Base-by-base conservation (phyloP, 2,329 filamentous ascomycete genomes). In the Bretziella fagacearum region DNA sequence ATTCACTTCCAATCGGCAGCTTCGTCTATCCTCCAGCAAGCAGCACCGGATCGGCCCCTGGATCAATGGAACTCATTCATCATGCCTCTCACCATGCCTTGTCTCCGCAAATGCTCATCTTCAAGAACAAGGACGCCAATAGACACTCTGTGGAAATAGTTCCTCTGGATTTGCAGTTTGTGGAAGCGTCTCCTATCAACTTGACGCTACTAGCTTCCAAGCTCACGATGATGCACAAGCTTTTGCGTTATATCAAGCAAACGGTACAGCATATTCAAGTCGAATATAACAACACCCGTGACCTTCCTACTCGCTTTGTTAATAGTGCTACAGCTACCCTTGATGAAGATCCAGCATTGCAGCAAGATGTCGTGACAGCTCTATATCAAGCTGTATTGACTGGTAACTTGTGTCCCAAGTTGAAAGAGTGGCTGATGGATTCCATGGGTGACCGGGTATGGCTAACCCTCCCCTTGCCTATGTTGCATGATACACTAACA, bases 401-500 rank as follows among this genome's bases (percentile, higher is more conserved):
- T 0, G 87, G 87, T 0, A 76, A 91, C 56, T 85, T 82, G 22
- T 77, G 81, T 45, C 72, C 75, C 7, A 72, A 76, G 17, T 68
- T 96, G 46, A 79, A 77, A 50, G 86, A 95, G 58, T 98, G 93
- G 81, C 69, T 98, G 1, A 75, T 87, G 3, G 85, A 94, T 56
- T 81, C 82, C 53, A 65, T 95, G 25, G 75, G 77, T 6, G 84
- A 93, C 57, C 69, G 84, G 52, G 84, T 87, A 66, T 56, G 73
- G 60, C 25, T 18, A 27, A 45, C 1, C 20, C 43, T 18, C 13
- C 6, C 2, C 13, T 30, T 23, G n/a, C 11, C 3, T 51, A 52
- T 48, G n/a, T n/a, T n/a, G n/a, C n/a, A n/a, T n/a, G n/a, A n/a
- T n/a, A n/a, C 32, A 22, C 49, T 55, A 41, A 56, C 53, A 47